phyloP scores from a whole-genome alignment of 2,329 filamentous ascomycete genomes.

The Beauveria caledonica region DNA sequence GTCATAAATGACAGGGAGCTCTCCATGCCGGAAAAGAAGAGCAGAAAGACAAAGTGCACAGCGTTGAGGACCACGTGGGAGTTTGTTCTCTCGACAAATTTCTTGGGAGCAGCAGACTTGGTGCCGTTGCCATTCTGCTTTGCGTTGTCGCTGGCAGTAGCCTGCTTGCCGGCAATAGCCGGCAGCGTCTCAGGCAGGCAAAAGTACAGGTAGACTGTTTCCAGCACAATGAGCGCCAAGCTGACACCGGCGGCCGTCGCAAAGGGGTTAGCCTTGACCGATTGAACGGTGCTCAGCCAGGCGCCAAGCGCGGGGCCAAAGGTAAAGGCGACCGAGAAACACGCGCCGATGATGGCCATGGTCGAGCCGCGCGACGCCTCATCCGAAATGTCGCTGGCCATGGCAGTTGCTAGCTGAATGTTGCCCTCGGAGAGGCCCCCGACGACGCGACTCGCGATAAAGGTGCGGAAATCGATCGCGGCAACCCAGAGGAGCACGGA shows the following conservation, averaged over 20 bases:
- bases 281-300: conserved; percentile 67
- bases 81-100: conserved; percentile 56
- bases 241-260: conserved; percentile 86
- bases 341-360: conserved; percentile 93
- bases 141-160: conserved; percentile 13
- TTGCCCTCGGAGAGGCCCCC: conserved; percentile 95
- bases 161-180: conserved; percentile 33
- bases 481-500: conserved; percentile 92
- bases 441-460: conserved; percentile 85
- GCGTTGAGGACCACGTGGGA: conserved; percentile 74
- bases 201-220: conserved; percentile 81
- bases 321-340: conserved; percentile 95
- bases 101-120: conserved; percentile 17
- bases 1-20: conserved; percentile 97
- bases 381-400: conserved; percentile 92
- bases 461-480: conserved; percentile 90
- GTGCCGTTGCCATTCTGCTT: conserved; percentile 16
- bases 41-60: conserved; percentile 81
- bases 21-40: conserved; percentile 98
- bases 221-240: conserved; percentile 71
- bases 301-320: conserved; percentile 91
- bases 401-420: conserved; percentile 90
- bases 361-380: conserved; percentile 76
- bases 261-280: conserved; percentile 83
- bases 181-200: conserved; percentile 82